phyloP scores from a whole-genome alignment of 2,329 filamentous ascomycete genomes.

The Aspergillus candidus region DNA sequence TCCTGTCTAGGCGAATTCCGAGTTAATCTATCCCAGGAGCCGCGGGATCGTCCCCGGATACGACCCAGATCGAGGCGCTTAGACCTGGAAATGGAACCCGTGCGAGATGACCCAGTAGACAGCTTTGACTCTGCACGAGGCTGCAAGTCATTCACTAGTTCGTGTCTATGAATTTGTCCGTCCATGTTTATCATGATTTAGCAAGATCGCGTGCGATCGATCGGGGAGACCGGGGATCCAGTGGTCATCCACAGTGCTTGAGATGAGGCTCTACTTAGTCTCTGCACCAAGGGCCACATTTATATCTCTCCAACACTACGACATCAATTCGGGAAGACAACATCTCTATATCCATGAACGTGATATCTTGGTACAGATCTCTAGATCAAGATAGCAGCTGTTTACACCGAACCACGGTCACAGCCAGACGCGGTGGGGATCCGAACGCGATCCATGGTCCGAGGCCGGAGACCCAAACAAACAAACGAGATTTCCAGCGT shows the following conservation, averaged over 20 bases:
- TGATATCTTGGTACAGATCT: too few species aligned
- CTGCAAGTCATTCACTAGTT: slow-evolving; percentile 3
- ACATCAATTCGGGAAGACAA: too few species aligned
- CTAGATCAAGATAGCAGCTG: too few species aligned
- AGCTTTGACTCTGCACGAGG: not conserved
- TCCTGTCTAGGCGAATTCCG: slow-evolving; percentile 1
- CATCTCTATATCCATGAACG: too few species aligned
- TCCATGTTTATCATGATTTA: not conserved
- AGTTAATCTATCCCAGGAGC: slow-evolving; percentile 3
- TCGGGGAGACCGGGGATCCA: not conserved
- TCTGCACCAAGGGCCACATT: too few species aligned
- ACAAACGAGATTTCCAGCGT: slow-evolving; percentile 8
- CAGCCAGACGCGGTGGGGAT: slow-evolving; percentile 10
- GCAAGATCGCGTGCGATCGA: not conserved
- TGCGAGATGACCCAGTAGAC: not conserved
- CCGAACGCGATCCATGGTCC: not conserved
- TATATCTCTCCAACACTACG: too few species aligned
- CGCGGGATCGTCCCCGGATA: not conserved
- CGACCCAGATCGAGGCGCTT: slow-evolving; percentile 9
- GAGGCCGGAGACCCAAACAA: slow-evolving; percentile 11
- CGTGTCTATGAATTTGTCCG: not conserved
- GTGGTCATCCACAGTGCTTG: too few species aligned
- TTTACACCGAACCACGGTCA: too few species aligned
- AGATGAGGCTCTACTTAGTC: too few species aligned
- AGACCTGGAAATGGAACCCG: slow-evolving; percentile 1